Base-by-base conservation (phyloP, 139 green algal genomes). In the Chlamydomonas incerta region DNA sequence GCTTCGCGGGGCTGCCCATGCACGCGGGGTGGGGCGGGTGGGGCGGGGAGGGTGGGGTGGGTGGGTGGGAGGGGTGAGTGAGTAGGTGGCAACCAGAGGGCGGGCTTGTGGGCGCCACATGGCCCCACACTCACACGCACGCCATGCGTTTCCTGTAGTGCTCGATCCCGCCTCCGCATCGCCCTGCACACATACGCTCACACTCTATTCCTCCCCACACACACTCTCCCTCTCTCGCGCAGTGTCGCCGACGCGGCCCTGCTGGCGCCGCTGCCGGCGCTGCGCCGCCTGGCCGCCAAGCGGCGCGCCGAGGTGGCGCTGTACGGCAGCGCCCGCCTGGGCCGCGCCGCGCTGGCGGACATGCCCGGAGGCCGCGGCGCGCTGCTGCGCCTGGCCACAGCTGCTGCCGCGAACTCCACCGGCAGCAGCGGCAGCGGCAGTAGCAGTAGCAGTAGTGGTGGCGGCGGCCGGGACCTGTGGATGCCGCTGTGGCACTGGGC, bases 221-320 rank as follows among this genome's bases (percentile, higher is more conserved):
- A 68, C 24, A 68, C 62, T 3, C 62, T 15, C 6, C 2, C 62
- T 23, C 62, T 6, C 14, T 3, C 62, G 17, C 28, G 2, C 31
- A 23, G 57, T 72, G 74, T 37, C 58, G 62, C 21, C 29, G 77
- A 52, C 77, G 41, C 63, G 8, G 50, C 63, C n/a, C 41, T 83
- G 77, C 63, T 83, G 10, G 58, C 46, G 5, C 33, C 50, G 41
- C 77, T 83, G 63, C 77, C 77, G 28, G 20, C 5, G 26, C 46
- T 83, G 26, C 77, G 77, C 14, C 77, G 77, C 37, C 65, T 83
- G 63, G 77, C 62, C 21, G 77, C 77, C 65, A 83, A 83, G 65
- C 77, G 77, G 20, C 63, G 63, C 29, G 77, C 77, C 21, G 63
- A 74, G 77, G 15, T 74, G 77, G 41, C 63, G 29, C 63, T 83